These are phyloP conservation scores for Lolium multiflorum DNA, from an alignment of 176 grass and related monocot genomes.

Conservation along the genomic window DNA sequence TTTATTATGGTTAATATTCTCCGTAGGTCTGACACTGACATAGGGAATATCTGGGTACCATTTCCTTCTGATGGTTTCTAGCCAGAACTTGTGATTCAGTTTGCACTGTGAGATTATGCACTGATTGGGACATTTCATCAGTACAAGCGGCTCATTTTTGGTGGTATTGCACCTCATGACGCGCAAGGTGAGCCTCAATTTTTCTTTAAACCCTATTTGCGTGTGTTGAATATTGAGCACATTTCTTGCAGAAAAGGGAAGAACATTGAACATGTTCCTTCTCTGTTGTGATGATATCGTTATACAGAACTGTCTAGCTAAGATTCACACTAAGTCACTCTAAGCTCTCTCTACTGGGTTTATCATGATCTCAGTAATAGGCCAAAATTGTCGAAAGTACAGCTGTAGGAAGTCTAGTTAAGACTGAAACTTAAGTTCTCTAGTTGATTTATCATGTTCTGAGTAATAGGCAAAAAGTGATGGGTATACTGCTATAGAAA, in stretches of 20 bases:
- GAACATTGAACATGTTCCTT: slow-evolving; percentile 3
- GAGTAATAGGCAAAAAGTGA: neutral
- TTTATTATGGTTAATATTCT: slow-evolving; percentile 32
- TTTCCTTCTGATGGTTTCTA: slow-evolving; percentile 22
- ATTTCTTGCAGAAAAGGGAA: neutral
- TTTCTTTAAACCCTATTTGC: neutral
- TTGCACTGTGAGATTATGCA: neutral
- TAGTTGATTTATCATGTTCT: neutral
- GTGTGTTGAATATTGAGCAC: slow-evolving; percentile 3
- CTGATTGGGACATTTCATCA: slow-evolving; percentile 32
- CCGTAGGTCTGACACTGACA: slow-evolving; percentile 43
- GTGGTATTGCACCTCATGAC: slow-evolving; percentile 25
- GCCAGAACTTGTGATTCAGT: slow-evolving; percentile 32
- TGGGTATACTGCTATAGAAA: neutral
- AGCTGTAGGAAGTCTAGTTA: neutral
- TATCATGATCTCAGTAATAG: neutral
- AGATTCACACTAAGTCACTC: neutral
- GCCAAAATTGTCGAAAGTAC: neutral
- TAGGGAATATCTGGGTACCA: slow-evolving; percentile 31
- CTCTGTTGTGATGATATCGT: neutral
- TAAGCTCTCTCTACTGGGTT: neutral
- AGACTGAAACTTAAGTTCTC: slow-evolving; percentile 17
- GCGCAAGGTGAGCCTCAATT: slow-evolving; percentile 41
- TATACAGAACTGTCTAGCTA: neutral
- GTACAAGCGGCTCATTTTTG: slow-evolving; percentile 28